These are phyloP conservation scores for Phlyctochytrium arcticum DNA, from an alignment of 192 early-diverging fungal species.

Conservation along the genomic window DNA sequence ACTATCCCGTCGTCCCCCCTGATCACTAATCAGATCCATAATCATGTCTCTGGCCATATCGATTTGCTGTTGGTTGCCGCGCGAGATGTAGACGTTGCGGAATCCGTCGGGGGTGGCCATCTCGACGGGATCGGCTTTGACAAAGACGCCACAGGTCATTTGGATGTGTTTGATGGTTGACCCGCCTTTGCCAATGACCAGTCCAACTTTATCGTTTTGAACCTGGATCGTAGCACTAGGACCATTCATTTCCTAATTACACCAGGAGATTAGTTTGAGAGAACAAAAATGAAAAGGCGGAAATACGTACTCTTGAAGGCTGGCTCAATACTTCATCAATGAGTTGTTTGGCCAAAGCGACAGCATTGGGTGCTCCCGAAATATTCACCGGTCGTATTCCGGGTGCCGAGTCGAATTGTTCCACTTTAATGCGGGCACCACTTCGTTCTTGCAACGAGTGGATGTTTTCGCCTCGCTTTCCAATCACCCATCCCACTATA, in stretches of 20 bases:
- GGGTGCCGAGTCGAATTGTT: slow-evolving; percentile 6
- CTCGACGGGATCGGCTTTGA: slow-evolving; percentile 69
- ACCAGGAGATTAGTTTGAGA: too few relatives aligned
- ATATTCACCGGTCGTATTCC: slow-evolving; percentile 31
- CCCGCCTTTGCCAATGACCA: slow-evolving; percentile 73
- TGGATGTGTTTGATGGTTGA: slow-evolving; percentile 79
- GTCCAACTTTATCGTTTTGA: slow-evolving; percentile 60
- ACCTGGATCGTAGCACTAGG: too few relatives aligned
- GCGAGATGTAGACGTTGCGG: slow-evolving; percentile 39
- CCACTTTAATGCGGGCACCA: slow-evolving; percentile 70
- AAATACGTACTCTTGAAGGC: slow-evolving; percentile 6
- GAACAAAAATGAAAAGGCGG: neutral
- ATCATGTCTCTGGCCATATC: slow-evolving; percentile 40
- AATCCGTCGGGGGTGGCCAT: slow-evolving; percentile 27
- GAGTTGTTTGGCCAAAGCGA: slow-evolving; percentile 32
- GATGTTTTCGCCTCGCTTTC: slow-evolving; percentile 72
- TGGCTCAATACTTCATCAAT: slow-evolving; percentile 28
- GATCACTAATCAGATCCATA: slow-evolving; percentile 24
- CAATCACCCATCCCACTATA: slow-evolving; percentile 79
- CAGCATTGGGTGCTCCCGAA: slow-evolving; percentile 29
- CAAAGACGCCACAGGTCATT: slow-evolving; percentile 62
- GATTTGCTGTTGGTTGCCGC: slow-evolving; percentile 36
- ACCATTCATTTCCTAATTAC: too few relatives aligned
- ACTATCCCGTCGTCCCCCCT: neutral
- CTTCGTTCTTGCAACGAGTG: slow-evolving; percentile 71